Percentiles rank a stretch among this genome's conserved stretches.
Evolutionary conservation across 116 monocot genomes (phyloP).

Genomic region (Dioscorea cayenensis): DNA sequence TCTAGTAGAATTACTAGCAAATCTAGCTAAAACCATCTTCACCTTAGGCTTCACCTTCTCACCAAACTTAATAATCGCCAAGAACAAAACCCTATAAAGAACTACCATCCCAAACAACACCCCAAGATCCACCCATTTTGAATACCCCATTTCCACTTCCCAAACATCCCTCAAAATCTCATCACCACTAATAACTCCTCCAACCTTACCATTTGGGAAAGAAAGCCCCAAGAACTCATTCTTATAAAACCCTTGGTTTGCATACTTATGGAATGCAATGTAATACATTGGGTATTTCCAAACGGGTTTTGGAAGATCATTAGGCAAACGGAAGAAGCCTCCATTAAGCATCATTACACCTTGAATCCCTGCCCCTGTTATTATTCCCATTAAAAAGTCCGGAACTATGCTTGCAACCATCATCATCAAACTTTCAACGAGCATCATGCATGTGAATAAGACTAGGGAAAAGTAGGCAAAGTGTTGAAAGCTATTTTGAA

Average conservation of each 20-base stretch:
- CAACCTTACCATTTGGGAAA: constrained; percentile 22
- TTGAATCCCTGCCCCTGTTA: constrained; percentile 63
- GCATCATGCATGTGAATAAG: constrained; percentile 45
- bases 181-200: constrained; percentile 16
- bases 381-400: constrained; percentile 72
- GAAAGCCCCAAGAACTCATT: constrained; percentile 50
- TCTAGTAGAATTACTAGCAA: too few species aligned
- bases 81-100: constrained; percentile 28
- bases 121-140: constrained; percentile 57
- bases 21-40: neutral
- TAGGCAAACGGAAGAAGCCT: constrained; percentile 58
- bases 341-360: constrained; percentile 51
- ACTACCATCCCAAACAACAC: constrained; percentile 49
- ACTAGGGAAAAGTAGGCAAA: constrained; percentile 49
- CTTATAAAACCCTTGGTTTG: constrained; percentile 56
- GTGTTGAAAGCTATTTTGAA: constrained; percentile 28
- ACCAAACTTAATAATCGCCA: constrained; percentile 13
- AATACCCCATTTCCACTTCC: constrained; percentile 39
- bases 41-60: constrained; percentile 23
- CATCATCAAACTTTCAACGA: constrained; percentile 85
- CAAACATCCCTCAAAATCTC: constrained; percentile 27
- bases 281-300: constrained; percentile 58
- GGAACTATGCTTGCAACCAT: constrained; percentile 66
- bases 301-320: constrained; percentile 36
- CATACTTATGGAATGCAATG: constrained; percentile 52